phyloP scores from a whole-genome alignment of 345 rosid species.

The Syzygium grande region DNA sequence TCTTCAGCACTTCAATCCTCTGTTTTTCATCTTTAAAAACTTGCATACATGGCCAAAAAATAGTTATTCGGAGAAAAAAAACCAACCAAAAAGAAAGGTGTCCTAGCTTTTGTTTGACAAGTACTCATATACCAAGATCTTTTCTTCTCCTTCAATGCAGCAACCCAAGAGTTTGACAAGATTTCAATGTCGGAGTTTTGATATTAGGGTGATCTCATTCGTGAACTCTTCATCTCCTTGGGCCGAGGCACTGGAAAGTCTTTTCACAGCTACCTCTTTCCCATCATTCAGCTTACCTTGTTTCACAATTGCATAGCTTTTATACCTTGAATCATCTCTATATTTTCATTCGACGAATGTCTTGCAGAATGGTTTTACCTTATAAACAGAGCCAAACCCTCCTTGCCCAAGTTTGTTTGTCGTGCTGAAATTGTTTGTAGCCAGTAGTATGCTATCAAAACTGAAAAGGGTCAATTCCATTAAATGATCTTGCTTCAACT shows the following conservation, averaged over 20 bases:
- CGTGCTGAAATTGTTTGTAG: too few relatives aligned
- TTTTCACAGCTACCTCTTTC: constrained; percentile 49
- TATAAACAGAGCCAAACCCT: too few relatives aligned
- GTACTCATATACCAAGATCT: constrained; percentile 41
- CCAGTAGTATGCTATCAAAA: too few relatives aligned
- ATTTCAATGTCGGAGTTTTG: constrained; percentile 52
- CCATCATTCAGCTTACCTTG: constrained; percentile 25
- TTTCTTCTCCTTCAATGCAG: constrained; percentile 48
- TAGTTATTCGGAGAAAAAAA: not conserved
- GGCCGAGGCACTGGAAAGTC: constrained; percentile 39
- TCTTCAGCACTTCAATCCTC: too few relatives aligned
- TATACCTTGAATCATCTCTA: too few relatives aligned
- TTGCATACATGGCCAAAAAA: not conserved
- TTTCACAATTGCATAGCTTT: too few relatives aligned
- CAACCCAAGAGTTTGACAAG: constrained; percentile 55
- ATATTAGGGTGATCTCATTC: constrained; percentile 46
- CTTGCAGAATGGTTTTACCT: too few relatives aligned
- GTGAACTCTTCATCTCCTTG: constrained; percentile 50
- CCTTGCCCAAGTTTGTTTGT: too few relatives aligned
- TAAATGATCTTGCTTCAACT: not conserved
- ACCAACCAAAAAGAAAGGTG: constrained; percentile 5
- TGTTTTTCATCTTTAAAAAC: too few relatives aligned
- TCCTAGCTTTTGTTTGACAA: not conserved
- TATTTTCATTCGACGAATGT: too few relatives aligned
- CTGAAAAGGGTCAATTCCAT: too few relatives aligned